Percentiles rank a stretch among this genome's conserved stretches.
Conservation (phyloP, 495 filamentous ascomycete genomes). For the Aspergillus hancockii region DNA sequence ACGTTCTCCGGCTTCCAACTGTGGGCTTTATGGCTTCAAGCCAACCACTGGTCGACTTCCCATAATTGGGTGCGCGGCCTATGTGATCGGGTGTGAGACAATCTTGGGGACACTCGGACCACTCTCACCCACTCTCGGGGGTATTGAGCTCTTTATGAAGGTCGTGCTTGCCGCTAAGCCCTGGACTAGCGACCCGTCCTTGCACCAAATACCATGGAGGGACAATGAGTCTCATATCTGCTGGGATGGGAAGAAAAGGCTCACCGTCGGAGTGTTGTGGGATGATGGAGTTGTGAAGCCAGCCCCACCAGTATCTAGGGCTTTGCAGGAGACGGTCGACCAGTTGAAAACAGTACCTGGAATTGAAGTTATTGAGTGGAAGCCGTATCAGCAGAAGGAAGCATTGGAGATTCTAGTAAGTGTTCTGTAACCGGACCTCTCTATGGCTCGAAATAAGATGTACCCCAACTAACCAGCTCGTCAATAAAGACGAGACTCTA, state of each 20-base stretch:
- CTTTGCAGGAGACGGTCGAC: constrained; percentile 40
- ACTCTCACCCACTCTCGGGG: constrained; percentile 47
- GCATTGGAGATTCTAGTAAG: background rate
- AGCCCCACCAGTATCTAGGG: constrained; percentile 54
- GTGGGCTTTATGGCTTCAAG: constrained; percentile 33
- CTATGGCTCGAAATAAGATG: no score
- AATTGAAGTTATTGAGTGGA: background rate
- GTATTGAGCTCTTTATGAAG: constrained; percentile 58
- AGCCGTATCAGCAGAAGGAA: constrained; percentile 1
- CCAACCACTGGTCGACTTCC: constrained; percentile 33
- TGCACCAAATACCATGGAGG: no score
- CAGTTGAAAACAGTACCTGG: constrained; percentile 42
- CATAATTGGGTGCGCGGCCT: constrained; percentile 14
- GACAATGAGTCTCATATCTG: no score
- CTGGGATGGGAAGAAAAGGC: no score
- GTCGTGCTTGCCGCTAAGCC: constrained; percentile 51
- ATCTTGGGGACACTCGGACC: background rate
- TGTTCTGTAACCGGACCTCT: no score
- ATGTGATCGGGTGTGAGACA: constrained; percentile 14
- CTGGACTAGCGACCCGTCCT: constrained; percentile 40
- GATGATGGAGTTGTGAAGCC: constrained; percentile 57
- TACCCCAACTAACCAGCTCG: no score
- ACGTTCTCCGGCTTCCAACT: constrained; percentile 33
- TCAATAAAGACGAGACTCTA: background rate
- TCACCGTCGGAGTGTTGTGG: no score